Percentiles rank a stretch among this genome's conserved stretches.
phyloP scores from a whole-genome alignment of 257 asterid species.

The Fraxinus anomala region DNA sequence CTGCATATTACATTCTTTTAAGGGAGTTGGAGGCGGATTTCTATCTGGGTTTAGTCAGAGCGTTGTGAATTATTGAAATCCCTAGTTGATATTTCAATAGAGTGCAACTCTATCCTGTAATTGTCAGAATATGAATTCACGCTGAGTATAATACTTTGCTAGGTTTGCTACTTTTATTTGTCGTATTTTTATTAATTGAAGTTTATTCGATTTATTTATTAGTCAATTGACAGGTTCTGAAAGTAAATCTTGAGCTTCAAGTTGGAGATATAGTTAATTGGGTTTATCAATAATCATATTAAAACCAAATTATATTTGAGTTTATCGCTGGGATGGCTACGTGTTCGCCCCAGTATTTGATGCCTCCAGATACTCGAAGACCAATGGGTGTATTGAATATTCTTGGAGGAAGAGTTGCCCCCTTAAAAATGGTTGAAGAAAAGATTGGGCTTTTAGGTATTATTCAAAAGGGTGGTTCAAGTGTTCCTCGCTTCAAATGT shows the following conservation, averaged over 20 bases:
- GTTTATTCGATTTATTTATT: conserved; percentile 5
- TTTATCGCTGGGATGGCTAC: conserved; percentile 36
- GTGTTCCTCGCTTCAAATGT: conserved; percentile 34
- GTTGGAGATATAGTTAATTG: conserved; percentile 24
- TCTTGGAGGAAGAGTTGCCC: conserved; percentile 42
- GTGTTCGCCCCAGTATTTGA: conserved; percentile 36
- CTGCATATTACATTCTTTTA: neutral
- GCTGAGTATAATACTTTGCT: conserved; percentile 4
- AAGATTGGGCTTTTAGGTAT: conserved; percentile 35
- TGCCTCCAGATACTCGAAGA: conserved; percentile 34
- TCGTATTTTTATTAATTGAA: neutral
- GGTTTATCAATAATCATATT: conserved; percentile 22
- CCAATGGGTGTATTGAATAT: conserved; percentile 36
- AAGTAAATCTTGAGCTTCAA: conserved; percentile 1
- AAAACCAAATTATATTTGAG: conserved; percentile 17
- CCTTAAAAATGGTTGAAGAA: conserved; percentile 37
- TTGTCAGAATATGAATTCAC: neutral
- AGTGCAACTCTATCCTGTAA: conserved; percentile 10
- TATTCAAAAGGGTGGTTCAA: conserved; percentile 25
- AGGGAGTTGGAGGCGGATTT: neutral
- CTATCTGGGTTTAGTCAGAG: neutral
- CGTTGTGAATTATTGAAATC: neutral
- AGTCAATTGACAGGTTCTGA: conserved; percentile 31
- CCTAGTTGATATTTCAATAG: neutral
- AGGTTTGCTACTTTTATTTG: neutral